phyloP scores from a whole-genome alignment of 140 eudicot species.

The Cichorium intybus region DNA sequence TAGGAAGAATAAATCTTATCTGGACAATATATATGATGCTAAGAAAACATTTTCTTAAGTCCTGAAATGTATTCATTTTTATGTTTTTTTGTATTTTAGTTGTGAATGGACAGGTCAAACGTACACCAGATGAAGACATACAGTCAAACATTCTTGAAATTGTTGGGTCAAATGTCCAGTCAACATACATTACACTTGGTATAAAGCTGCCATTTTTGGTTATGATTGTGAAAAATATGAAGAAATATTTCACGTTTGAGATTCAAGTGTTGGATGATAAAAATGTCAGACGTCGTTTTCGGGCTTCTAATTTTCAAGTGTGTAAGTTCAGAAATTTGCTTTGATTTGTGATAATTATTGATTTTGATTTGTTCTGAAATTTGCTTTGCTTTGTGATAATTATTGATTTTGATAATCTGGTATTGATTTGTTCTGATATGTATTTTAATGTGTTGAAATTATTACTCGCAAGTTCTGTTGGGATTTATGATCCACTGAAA shows the following conservation, averaged over 20 bases:
- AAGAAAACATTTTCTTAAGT: background rate
- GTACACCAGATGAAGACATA: constrained; percentile 88
- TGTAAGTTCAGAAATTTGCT: too few relatives aligned
- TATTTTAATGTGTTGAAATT: too few relatives aligned
- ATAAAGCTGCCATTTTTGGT: constrained; percentile 95
- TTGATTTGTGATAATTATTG: too few relatives aligned
- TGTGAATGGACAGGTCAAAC: constrained; percentile 86
- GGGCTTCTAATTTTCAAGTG: constrained; percentile 99
- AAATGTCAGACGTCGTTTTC: constrained; percentile 96
- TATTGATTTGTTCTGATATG: too few relatives aligned
- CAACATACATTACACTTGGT: constrained; percentile 89
- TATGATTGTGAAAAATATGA: constrained; percentile 78
- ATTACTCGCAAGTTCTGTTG: too few relatives aligned
- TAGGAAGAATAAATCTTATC: too few relatives aligned
- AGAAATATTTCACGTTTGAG: constrained; percentile 94
- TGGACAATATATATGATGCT: too few relatives aligned
- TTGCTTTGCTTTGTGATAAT: too few relatives aligned
- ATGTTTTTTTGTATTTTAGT: constrained; percentile 23
- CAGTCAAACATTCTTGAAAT: constrained; percentile 93
- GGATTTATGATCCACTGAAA: too few relatives aligned
- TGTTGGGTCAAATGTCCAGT: constrained; percentile 89
- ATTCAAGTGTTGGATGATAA: constrained; percentile 97
- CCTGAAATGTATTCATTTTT: constrained; percentile 3
- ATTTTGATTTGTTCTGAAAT: too few relatives aligned
- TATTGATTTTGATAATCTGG: too few relatives aligned